Conservation (phyloP, 495 filamentous ascomycete genomes). For the Lentithecium fluviatile region DNA sequence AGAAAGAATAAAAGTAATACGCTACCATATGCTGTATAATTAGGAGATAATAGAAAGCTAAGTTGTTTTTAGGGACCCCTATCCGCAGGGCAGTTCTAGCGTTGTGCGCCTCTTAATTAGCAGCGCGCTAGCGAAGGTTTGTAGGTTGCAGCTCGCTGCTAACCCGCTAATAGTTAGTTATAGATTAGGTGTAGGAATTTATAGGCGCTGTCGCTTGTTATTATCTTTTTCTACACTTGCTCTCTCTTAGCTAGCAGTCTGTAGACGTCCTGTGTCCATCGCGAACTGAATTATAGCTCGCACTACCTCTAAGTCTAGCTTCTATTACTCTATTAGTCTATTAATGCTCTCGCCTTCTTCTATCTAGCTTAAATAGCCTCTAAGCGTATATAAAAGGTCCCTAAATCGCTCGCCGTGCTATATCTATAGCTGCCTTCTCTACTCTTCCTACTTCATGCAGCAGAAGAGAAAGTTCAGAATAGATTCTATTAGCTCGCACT, state of each 20-base stretch:
- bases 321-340: not conserved
- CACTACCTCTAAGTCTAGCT: not conserved
- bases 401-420: no score
- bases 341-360: not conserved
- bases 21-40: slow-evolving; percentile 8
- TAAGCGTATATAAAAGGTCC: no score
- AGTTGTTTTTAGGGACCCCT: slow-evolving; percentile 8
- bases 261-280: not conserved
- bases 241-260: not conserved
- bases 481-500: no score
- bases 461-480: no score
- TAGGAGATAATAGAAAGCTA: slow-evolving; percentile 9
- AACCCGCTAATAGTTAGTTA: not conserved
- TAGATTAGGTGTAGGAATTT: not conserved
- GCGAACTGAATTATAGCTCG: not conserved
- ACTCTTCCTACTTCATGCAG: no score
- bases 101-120: slow-evolving; percentile 31
- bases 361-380: no score
- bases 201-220: not conserved
- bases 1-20: slow-evolving; percentile 21
- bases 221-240: not conserved
- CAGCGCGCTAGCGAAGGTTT: slow-evolving; percentile 26
- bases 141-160: slow-evolving; percentile 5
- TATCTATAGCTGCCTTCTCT: no score
- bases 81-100: slow-evolving; percentile 27